Conservation (phyloP, 1,284 basidiomycete genomes). For the Rugosomyces carneus region DNA sequence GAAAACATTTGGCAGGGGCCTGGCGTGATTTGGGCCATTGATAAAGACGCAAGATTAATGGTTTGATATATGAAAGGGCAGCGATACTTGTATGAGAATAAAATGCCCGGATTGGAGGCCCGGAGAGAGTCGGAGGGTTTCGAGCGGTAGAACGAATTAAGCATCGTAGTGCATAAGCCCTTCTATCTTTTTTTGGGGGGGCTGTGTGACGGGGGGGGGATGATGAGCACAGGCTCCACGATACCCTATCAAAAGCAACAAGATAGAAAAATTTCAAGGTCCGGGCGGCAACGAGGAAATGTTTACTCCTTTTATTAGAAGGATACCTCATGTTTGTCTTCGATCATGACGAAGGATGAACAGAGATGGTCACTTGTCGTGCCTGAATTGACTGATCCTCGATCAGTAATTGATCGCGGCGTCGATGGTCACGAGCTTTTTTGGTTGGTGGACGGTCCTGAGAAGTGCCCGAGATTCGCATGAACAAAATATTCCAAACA, state of each 20-base stretch:
- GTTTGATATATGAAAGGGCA: not conserved
- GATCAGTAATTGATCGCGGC: constrained; percentile 25
- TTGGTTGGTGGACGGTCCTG: constrained; percentile 21
- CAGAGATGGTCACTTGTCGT: constrained; percentile 18
- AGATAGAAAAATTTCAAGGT: constrained; percentile 2
- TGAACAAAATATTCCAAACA: constrained; percentile 22
- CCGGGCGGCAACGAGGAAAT: constrained; percentile 1
- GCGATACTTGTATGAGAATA: constrained; percentile 14
- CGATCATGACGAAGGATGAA: constrained; percentile 28
- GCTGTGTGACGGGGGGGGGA: constrained; percentile 1
- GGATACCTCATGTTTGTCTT: constrained; percentile 17
- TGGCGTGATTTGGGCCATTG: too few relatives aligned
- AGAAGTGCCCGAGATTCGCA: constrained; percentile 26
- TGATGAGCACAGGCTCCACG: constrained; percentile 9
- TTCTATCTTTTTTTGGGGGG: not conserved
- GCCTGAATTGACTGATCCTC: constrained; percentile 28
- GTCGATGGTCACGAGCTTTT: constrained; percentile 26
- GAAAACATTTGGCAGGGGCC: constrained; percentile 1
- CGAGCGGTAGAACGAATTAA: constrained; percentile 13
- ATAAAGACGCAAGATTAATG: too few relatives aligned
- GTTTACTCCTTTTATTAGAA: constrained; percentile 12
- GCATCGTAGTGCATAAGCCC: constrained; percentile 11
- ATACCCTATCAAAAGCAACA: constrained; percentile 4
- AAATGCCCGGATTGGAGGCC: constrained; percentile 5
- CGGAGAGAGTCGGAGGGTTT: constrained; percentile 8